A percentile compares a stretch with the other conserved stretches of the same genome.
These are phyloP conservation scores for Paramecium biaurelia DNA, from an alignment of 73 alveolate species.

Conservation along the genomic window DNA sequence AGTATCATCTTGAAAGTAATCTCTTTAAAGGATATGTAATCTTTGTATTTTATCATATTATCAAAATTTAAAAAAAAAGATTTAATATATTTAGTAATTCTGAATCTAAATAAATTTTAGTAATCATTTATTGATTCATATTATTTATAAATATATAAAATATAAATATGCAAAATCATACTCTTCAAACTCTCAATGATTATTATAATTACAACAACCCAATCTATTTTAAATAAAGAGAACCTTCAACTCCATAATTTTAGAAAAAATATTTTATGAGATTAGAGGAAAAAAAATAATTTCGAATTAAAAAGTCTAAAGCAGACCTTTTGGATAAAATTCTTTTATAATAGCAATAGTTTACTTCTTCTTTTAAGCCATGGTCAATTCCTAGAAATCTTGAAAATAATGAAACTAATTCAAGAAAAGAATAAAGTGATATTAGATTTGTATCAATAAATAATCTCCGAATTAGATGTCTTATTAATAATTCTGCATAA, in stretches of 20 bases:
- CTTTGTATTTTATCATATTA: too few species aligned
- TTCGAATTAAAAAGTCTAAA: neutral
- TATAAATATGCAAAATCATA: neutral
- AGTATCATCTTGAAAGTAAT: too few species aligned
- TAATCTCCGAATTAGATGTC: slow-evolving; percentile 5
- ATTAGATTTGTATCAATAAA: slow-evolving; percentile 1
- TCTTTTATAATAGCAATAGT: neutral
- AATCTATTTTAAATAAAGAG: neutral
- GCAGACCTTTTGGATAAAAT: neutral
- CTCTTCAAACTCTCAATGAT: neutral
- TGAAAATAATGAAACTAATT: neutral
- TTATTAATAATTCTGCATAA: neutral
- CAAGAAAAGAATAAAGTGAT: neutral
- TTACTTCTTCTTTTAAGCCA: neutral
- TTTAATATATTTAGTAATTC: neutral
- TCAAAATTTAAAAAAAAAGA: neutral
- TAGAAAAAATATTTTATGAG: neutral
- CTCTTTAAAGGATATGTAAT: neutral
- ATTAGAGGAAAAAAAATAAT: neutral
- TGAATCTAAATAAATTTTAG: neutral
- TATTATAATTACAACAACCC: neutral
- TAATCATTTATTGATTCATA: neutral
- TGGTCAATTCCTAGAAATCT: slow-evolving; percentile 8
- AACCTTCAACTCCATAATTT: neutral
- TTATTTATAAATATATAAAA: neutral